Conservation (phyloP, 1,284 basidiomycete species). For the Cutaneotrichosporon sp. region DNA sequence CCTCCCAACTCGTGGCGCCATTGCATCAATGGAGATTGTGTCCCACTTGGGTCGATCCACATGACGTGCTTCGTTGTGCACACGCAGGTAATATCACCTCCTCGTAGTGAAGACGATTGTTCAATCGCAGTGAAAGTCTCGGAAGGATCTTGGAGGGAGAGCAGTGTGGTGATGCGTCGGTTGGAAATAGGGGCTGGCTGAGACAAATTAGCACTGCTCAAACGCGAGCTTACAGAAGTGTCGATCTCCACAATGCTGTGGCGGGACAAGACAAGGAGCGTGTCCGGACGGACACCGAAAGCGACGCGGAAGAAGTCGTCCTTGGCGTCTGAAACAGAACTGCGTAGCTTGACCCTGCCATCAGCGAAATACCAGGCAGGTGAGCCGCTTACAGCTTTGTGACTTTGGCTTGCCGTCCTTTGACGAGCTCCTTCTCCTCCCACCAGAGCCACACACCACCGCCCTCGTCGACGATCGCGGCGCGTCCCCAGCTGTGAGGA, state of each 20-base stretch:
- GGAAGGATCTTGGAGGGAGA: not conserved
- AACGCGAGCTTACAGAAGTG: constrained; percentile 27
- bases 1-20: constrained; percentile 39
- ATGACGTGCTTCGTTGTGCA: constrained; percentile 37
- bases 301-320: constrained; percentile 38
- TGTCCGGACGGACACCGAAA: constrained; percentile 36
- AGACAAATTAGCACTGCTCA: not conserved
- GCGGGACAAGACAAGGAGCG: constrained; percentile 36
- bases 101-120: constrained; percentile 27
- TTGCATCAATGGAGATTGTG: constrained; percentile 20
- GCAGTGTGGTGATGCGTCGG: not conserved
- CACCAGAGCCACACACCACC: constrained; percentile 47
- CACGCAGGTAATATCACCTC: constrained; percentile 24
- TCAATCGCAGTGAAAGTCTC: constrained; percentile 34
- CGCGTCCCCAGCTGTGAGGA: constrained; percentile 28
- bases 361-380: not conserved
- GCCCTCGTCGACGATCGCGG: constrained; percentile 39
- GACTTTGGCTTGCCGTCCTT: not conserved
- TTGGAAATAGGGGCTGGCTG: not conserved
- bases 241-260: constrained; percentile 29
- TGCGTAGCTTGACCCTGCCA: constrained; percentile 30
- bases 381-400: constrained; percentile 26
- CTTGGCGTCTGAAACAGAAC: constrained; percentile 14
- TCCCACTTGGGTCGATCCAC: constrained; percentile 38
- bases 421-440: constrained; percentile 29